phyloP scores from a whole-genome alignment of 2,329 filamentous ascomycete species.

The Colletotrichum lindemuthianum region DNA sequence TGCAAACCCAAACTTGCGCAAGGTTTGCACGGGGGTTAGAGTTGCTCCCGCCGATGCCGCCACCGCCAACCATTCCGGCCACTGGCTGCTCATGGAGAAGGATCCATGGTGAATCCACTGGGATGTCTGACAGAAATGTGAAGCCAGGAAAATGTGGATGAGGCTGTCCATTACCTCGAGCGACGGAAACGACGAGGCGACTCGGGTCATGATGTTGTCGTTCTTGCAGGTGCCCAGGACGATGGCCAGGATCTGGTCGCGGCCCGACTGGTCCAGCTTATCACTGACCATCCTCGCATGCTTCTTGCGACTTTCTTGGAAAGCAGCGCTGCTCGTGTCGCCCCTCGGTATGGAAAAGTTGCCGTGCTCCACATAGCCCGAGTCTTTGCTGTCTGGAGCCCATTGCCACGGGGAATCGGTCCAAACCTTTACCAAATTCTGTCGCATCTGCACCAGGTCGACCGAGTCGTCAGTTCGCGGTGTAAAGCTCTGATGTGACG shows the following conservation, averaged over 20 bases:
- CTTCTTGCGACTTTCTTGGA: slow-evolving; percentile 50
- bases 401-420: slow-evolving; percentile 62
- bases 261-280: slow-evolving; percentile 56
- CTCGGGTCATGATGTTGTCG: slow-evolving; percentile 58
- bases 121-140: slow-evolving; percentile 65
- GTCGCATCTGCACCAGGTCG: slow-evolving; percentile 58
- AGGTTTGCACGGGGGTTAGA: slow-evolving; percentile 64
- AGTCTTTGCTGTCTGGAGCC: slow-evolving; percentile 56
- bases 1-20: slow-evolving; percentile 70
- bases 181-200: slow-evolving; percentile 70
- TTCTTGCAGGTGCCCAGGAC: slow-evolving; percentile 68
- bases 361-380: slow-evolving; percentile 54
- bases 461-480: slow-evolving; percentile 49
- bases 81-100: slow-evolving; percentile 63
- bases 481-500: slow-evolving; percentile 41
- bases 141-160: slow-evolving; percentile 68
- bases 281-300: slow-evolving; percentile 54
- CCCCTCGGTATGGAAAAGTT: slow-evolving; percentile 55
- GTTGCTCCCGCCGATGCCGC: slow-evolving; percentile 70
- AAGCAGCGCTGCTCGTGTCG: slow-evolving; percentile 50
- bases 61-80: slow-evolving; percentile 68
- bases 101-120: slow-evolving; percentile 71
- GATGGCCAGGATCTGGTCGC: slow-evolving; percentile 72
- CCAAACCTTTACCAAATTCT: slow-evolving; percentile 59
- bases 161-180: slow-evolving; percentile 69